phyloP scores from a whole-genome alignment of 192 early-diverging fungal species.

The Podila horticola region DNA sequence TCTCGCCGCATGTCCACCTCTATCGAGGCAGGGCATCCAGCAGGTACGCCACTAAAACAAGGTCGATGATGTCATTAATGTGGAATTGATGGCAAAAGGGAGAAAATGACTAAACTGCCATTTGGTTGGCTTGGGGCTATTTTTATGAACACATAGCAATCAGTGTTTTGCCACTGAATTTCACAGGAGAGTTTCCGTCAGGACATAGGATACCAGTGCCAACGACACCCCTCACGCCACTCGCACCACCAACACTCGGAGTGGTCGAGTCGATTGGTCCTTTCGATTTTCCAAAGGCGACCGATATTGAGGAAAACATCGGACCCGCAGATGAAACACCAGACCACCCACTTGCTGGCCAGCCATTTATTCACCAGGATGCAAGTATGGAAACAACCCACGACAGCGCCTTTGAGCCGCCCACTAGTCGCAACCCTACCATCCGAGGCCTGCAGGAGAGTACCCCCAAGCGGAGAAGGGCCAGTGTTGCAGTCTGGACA shows the following conservation, averaged over 20 bases:
- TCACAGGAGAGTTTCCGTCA: background rate
- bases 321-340: background rate
- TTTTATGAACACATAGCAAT: slow-evolving; percentile 4
- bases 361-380: slow-evolving; percentile 16
- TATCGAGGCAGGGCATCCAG: slow-evolving; percentile 30
- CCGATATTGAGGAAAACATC: background rate
- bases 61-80: no score
- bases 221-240: background rate
- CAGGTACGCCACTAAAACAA: slow-evolving; percentile 12
- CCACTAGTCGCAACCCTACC: slow-evolving; percentile 39
- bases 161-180: slow-evolving; percentile 33
- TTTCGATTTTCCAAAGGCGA: background rate
- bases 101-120: background rate
- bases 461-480: slow-evolving; percentile 59
- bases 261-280: background rate
- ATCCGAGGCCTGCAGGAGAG: slow-evolving; percentile 41
- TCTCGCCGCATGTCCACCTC: slow-evolving; percentile 3
- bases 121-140: background rate
- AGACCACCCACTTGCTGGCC: background rate
- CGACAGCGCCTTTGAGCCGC: slow-evolving; percentile 49
- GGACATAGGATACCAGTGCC: slow-evolving; percentile 3
- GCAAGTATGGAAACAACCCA: background rate
- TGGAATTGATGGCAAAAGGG: background rate
- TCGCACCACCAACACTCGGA: background rate
- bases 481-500: slow-evolving; percentile 83